Conservation (phyloP, 73 alveolate species). For the Paramecium bursaria region DNA sequence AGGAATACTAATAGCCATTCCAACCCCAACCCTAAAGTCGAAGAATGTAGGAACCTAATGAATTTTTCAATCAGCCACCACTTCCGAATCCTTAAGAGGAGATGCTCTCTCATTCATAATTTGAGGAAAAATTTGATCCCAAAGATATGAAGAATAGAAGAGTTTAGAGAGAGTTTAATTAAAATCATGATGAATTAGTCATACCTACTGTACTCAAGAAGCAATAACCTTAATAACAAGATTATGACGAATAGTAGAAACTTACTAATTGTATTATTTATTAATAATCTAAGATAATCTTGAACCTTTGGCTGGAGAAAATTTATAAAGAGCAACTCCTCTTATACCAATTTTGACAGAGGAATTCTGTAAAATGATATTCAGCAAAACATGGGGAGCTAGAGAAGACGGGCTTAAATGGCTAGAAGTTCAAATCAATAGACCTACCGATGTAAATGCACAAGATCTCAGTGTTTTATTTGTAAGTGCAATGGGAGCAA, state of each 20-base stretch:
- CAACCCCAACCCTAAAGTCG: not conserved
- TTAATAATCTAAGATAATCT: slow-evolving; percentile 54
- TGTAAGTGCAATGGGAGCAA: slow-evolving; percentile 89
- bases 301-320: slow-evolving; percentile 83
- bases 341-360: slow-evolving; percentile 91
- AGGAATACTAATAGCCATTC: not conserved
- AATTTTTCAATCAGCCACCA: not conserved
- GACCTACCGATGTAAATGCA: slow-evolving; percentile 54
- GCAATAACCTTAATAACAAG: slow-evolving; percentile 70
- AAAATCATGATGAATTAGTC: slow-evolving; percentile 86
- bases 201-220: slow-evolving; percentile 81
- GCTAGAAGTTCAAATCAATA: slow-evolving; percentile 55
- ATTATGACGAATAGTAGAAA: slow-evolving; percentile 78
- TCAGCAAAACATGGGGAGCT: slow-evolving; percentile 88
- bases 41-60: not conserved
- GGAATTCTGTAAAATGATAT: slow-evolving; percentile 84
- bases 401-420: slow-evolving; percentile 87
- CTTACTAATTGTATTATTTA: slow-evolving; percentile 71
- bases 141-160: slow-evolving; percentile 19
- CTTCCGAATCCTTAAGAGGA: slow-evolving; percentile 40
- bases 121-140: slow-evolving; percentile 53
- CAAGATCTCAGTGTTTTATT: slow-evolving; percentile 77
- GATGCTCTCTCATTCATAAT: slow-evolving; percentile 63
- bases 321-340: slow-evolving; percentile 89
- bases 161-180: slow-evolving; percentile 53